Percentiles rank a stretch among this genome's conserved stretches.
phyloP scores from a whole-genome alignment of 2,329 filamentous ascomycete genomes.

The Penicillium frequentans region DNA sequence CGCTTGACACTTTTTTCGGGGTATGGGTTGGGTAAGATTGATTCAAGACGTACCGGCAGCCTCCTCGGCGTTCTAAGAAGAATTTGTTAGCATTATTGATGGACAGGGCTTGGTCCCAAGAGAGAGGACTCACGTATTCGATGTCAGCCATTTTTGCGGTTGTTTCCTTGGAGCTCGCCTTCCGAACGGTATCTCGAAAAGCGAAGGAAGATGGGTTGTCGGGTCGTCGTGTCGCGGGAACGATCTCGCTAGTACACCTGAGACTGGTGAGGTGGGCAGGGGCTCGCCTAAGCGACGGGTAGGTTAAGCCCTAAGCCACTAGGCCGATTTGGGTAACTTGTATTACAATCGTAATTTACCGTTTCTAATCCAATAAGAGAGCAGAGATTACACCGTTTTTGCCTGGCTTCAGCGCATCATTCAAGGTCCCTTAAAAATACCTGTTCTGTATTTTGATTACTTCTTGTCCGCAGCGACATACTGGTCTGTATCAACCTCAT shows the following conservation, averaged over 20 bases:
- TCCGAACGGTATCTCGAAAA: conserved; percentile 47
- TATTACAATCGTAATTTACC: conserved; percentile 4
- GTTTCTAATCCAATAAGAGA: neutral
- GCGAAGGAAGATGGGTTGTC: conserved; percentile 42
- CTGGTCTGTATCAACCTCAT: neutral
- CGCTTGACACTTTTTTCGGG: conserved; percentile 8
- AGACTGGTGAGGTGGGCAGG: conserved; percentile 35
- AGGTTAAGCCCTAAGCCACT: conserved; percentile 43
- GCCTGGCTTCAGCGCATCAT: neutral
- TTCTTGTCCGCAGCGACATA: neutral
- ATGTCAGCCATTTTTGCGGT: conserved; percentile 78
- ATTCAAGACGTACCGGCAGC: conserved; percentile 68
- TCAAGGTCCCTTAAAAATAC: neutral
- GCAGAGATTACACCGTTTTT: neutral
- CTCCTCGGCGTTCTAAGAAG: conserved; percentile 83
- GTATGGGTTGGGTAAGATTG: conserved; percentile 18
- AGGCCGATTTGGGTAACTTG: conserved; percentile 22
- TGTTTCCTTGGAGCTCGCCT: conserved; percentile 46
- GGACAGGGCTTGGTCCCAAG: neutral
- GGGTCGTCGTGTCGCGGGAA: conserved; percentile 41
- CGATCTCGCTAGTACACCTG: conserved; percentile 30
- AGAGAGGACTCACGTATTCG: conserved; percentile 72
- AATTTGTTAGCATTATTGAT: conserved; percentile 36
- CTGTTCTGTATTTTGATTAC: neutral
- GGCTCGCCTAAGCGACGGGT: conserved; percentile 46